These are phyloP conservation scores for Septoria petroselini DNA, from an alignment of 2,329 filamentous ascomycete genomes.

Conservation along the genomic window DNA sequence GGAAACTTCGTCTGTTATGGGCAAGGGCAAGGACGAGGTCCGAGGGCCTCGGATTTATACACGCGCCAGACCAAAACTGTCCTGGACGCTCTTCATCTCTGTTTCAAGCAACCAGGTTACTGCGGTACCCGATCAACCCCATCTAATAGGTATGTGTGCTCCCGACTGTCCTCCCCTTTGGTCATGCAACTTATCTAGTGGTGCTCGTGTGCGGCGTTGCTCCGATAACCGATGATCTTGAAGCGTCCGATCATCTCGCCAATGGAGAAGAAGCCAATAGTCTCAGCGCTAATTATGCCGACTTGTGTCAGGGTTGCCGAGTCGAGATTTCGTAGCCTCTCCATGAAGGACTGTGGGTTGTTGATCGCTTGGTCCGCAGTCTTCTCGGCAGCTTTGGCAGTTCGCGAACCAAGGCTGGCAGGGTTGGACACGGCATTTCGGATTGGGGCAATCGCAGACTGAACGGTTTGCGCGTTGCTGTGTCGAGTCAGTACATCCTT, in stretches of 20 bases:
- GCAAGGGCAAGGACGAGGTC: neutral
- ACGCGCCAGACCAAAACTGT: slow-evolving; percentile 22
- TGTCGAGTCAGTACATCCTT: neutral
- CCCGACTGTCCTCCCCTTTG: neutral
- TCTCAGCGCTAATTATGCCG: slow-evolving; percentile 78
- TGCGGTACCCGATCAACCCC: slow-evolving; percentile 5
- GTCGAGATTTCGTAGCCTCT: slow-evolving; percentile 66
- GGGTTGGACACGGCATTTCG: slow-evolving; percentile 71
- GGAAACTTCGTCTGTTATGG: slow-evolving; percentile 4
- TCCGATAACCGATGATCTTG: slow-evolving; percentile 86
- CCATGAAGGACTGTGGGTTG: slow-evolving; percentile 55
- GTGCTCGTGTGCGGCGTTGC: slow-evolving; percentile 27
- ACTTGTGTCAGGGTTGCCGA: slow-evolving; percentile 66
- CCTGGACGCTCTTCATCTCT: slow-evolving; percentile 12
- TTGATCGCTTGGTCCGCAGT: slow-evolving; percentile 51
- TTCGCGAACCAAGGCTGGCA: slow-evolving; percentile 45
- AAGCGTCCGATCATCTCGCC: slow-evolving; percentile 94
- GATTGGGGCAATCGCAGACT: slow-evolving; percentile 76
- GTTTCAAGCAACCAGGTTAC: slow-evolving; percentile 7
- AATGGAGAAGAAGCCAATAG: slow-evolving; percentile 94
- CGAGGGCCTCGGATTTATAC: slow-evolving; percentile 23
- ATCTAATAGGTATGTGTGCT: slow-evolving; percentile 18
- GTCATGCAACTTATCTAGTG: slow-evolving; percentile 16
- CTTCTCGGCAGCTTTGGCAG: slow-evolving; percentile 43
- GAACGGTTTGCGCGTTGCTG: slow-evolving; percentile 77